A percentile compares a stretch with the other conserved stretches of the same genome.
Evolutionary conservation across 2,329 filamentous ascomycete genomes (phyloP).

Genomic region (Chlorencoelia australis): DNA sequence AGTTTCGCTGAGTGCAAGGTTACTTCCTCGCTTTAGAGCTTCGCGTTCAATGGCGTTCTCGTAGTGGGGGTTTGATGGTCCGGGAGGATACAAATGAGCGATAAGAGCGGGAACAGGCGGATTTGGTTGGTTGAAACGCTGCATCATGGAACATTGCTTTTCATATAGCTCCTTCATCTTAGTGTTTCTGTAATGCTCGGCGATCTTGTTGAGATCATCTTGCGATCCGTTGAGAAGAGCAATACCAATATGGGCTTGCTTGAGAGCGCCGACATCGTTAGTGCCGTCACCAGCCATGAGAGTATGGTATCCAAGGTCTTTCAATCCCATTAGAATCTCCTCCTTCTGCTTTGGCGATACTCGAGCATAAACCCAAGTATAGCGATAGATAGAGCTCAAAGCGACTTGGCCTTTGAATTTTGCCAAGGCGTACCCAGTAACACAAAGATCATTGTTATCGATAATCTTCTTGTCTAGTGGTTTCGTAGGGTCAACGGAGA

Average conservation of each 20-base stretch:
- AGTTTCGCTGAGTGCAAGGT: conserved; percentile 40
- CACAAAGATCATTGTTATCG: conserved; percentile 79
- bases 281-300: conserved; percentile 98
- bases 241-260: conserved; percentile 95
- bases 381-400: conserved; percentile 67
- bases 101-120: conserved; percentile 91
- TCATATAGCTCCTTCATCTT: conserved; percentile 99
- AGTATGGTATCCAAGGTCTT: conserved; percentile 94
- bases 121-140: conserved; percentile 83
- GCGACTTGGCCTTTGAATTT: conserved; percentile 78
- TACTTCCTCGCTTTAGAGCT: conserved; percentile 65
- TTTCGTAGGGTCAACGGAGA: conserved; percentile 74
- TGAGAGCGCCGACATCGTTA: conserved; percentile 94
- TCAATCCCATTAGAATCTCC: conserved; percentile 91
- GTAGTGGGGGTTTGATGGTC: conserved; percentile 86
- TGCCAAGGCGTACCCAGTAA: conserved; percentile 86
- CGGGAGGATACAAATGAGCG: conserved; percentile 88
- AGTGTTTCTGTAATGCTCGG: conserved; percentile 84
- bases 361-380: conserved; percentile 96
- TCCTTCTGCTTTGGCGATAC: conserved; percentile 99
- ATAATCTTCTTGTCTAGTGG: conserved; percentile 74
- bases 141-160: conserved; percentile 87
- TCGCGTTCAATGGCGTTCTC: conserved; percentile 85
- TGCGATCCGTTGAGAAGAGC: conserved; percentile 90
- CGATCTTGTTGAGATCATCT: conserved; percentile 83